Base-by-base conservation (phyloP, 345 rosid species). In the Brassica rapa region DNA sequence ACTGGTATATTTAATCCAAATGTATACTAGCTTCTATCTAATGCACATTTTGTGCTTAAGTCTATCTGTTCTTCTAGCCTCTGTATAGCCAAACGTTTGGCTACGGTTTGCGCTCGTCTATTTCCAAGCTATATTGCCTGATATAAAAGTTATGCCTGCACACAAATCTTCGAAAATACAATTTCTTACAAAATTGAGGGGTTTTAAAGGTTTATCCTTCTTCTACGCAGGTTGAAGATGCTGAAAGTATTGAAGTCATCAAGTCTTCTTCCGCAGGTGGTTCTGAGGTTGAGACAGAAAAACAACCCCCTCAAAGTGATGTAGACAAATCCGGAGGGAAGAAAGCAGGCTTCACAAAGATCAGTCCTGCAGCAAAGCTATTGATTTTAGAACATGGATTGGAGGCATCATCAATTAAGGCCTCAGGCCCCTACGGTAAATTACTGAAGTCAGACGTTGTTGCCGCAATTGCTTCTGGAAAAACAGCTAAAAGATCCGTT, bases 321-420 rank as follows among this genome's bases (percentile, higher is more conserved):
- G 78, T 86, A 81, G 71, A 57, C 72, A 88, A 83, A 74, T 77
- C 82, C 68, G 66, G 30, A 49, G 86, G 39, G 46, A 83, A 57
- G 69, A 86, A 80, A 73, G 66, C 77, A 51, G 83, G 80, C 29
- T 86, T 92, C 85, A 85, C 89, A 57, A 94, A 86, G 89, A 91
- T 92, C 77, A 94, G 97, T 72, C 97, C 98, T 70, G 81, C 98
- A 16, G 97, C 98, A 59, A 94, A 89, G 76, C 55, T 88, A 76
- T 88, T 94, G 53, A 92, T 94, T 76, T 81, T 83, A 41, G 90
- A 89, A 83, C 75, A 90, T 82, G 92, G 95, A 66, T 82, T 94
- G 86, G 98, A 94, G 81, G 62, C 80, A 82, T 87, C 93, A 73
- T 87, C 86, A n/a, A 73, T 94, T 66, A 86, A 79, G 81, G 93